These are phyloP conservation scores for Cenchrus purpureus DNA, from an alignment of 176 grass and related monocot genomes.

Conservation along the genomic window DNA sequence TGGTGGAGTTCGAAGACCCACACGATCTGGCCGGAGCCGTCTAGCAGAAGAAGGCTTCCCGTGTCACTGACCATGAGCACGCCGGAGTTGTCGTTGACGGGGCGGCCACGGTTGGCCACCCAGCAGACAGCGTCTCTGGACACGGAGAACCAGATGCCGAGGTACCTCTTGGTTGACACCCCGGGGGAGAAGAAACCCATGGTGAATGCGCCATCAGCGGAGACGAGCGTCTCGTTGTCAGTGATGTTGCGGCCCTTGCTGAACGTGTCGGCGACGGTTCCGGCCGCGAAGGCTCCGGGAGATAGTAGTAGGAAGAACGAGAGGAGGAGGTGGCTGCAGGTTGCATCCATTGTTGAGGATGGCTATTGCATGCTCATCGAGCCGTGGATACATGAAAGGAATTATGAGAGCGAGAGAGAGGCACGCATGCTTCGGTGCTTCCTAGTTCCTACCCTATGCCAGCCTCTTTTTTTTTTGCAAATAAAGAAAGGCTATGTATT, in stretches of 20 bases:
- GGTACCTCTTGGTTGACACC: neutral
- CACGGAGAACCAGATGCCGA: constrained; percentile 44
- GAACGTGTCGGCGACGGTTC: neutral
- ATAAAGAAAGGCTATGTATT: too few relatives aligned
- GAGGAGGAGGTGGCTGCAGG: neutral
- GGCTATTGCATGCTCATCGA: neutral
- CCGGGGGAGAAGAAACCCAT: constrained; percentile 49
- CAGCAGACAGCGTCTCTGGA: constrained; percentile 15
- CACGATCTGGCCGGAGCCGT: neutral
- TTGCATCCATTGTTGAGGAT: neutral
- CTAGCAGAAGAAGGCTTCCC: neutral
- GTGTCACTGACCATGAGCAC: neutral
- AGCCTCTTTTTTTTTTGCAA: too few relatives aligned
- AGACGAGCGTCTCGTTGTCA: constrained; percentile 26
- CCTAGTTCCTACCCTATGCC: too few relatives aligned
- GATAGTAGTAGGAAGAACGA: neutral
- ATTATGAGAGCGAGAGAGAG: neutral
- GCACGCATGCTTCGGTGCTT: too few relatives aligned
- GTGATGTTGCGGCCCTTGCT: constrained; percentile 21
- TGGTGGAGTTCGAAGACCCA: constrained; percentile 27
- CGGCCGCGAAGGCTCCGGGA: neutral
- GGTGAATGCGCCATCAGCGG: constrained; percentile 26
- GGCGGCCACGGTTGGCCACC: constrained; percentile 43
- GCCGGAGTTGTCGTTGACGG: neutral
- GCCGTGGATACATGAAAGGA: neutral